phyloP scores from a whole-genome alignment of 164 flowering plant genomes.

The Umbilicus rupestris region DNA sequence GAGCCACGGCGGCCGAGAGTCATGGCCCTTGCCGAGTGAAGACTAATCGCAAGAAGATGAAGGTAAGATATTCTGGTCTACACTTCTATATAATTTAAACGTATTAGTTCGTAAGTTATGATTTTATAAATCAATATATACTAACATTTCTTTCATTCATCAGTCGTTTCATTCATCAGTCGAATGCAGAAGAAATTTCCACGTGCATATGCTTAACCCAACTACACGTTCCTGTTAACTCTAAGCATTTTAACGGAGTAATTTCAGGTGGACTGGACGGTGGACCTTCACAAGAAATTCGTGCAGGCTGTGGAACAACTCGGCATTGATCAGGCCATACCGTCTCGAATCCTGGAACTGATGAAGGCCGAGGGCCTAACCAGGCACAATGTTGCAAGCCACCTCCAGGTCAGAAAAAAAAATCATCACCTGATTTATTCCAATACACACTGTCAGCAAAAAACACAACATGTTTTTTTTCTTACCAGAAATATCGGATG shows the following conservation, averaged over 20 bases:
- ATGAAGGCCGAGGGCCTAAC: slow-evolving; percentile 84
- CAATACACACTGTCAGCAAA: not conserved
- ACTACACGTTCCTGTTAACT: no score
- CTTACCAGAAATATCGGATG: slow-evolving; percentile 41
- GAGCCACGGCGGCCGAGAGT: slow-evolving; percentile 22
- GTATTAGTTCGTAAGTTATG: no score
- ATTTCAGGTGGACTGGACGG: slow-evolving; percentile 76
- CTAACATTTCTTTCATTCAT: no score
- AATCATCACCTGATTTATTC: not conserved
- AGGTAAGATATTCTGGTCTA: slow-evolving; percentile 31
- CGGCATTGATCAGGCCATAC: slow-evolving; percentile 77
- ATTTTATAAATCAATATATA: no score
- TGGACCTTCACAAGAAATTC: slow-evolving; percentile 70
- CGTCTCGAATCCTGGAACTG: slow-evolving; percentile 67
- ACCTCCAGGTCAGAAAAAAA: slow-evolving; percentile 51
- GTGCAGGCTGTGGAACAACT: slow-evolving; percentile 73
- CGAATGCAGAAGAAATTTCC: no score
- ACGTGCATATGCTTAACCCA: no score
- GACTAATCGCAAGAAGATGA: slow-evolving; percentile 43
- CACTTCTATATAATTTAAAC: no score
- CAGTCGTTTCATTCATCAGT: no score
- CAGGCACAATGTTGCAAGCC: slow-evolving; percentile 84
- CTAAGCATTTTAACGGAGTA: no score
- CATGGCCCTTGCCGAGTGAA: slow-evolving; percentile 23
- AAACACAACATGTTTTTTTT: not conserved